Evolutionary conservation across 179 eudicot species (phyloP).

Genomic region (Silene noctiflora): DNA sequence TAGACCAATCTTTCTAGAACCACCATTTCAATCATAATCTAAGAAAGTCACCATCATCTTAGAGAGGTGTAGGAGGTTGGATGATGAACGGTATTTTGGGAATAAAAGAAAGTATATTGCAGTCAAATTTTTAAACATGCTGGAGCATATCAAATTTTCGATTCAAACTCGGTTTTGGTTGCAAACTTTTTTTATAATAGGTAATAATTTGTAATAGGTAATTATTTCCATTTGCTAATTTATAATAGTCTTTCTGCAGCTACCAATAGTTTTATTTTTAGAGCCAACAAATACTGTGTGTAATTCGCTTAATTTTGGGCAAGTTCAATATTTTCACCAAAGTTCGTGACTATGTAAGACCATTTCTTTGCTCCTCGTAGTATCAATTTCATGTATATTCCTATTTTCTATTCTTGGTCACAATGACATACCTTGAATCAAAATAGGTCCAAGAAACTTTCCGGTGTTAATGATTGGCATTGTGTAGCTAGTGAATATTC

Average conservation of each 20-base stretch:
- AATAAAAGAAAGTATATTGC: no score
- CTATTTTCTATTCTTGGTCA: not conserved
- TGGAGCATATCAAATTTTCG: no score
- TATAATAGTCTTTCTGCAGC: not conserved
- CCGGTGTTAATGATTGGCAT: not conserved
- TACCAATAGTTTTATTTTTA: not conserved
- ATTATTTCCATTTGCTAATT: no score
- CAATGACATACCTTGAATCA: slow-evolving; percentile 1
- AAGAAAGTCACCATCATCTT: no score
- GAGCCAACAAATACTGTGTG: not conserved
- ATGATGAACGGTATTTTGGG: no score
- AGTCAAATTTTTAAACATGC: no score
- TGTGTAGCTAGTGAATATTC: not conserved
- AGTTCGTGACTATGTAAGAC: not conserved
- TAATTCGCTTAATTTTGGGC: not conserved
- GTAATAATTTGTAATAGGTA: no score
- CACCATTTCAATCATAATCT: no score
- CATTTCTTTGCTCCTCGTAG: not conserved
- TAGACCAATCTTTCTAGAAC: no score
- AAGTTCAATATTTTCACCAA: not conserved
- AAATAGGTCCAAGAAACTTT: not conserved
- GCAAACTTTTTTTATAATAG: no score
- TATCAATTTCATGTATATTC: not conserved
- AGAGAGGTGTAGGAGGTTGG: no score
- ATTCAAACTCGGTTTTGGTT: no score